Evolutionary conservation across 345 rosid species (phyloP), one percentile per base, ranked within the genome.

Genomic region (Camelina sativa): DNA sequence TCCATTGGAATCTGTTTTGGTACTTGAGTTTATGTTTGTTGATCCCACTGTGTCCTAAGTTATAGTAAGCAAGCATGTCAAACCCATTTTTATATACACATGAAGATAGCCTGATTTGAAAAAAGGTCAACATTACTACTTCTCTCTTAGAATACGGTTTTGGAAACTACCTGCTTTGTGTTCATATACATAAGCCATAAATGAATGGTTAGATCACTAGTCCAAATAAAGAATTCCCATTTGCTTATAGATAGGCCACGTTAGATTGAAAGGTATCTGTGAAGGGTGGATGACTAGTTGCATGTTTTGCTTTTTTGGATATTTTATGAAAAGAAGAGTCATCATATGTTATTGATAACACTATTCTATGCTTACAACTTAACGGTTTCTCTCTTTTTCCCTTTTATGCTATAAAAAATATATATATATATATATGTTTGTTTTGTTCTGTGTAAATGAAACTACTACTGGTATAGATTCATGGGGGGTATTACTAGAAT

Each of bases 221-320:
- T n/a, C 34, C 5, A 41, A 52, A 51, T 60, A 51, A 62, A 54
- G 25, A 55, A 69, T n/a, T 43, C 23, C 48, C 44, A 70, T 64
- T 47, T 63, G 74, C 11, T 53, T 68, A 10, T 10, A 4, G 69
- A 76, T 52, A 10, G 32, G 30, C 38, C 69, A 68, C 69, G 13
- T 62, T 3, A 23, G 71, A 13, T 70, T 55, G 56, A 69, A 62
- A 76, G 16, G 80, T 63, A 76, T 55, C 13, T 69, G 66, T 34
- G 47, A 55, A 76, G 23, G 60, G 47, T 8, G 30, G 46, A 32
- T 64, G 76, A 28, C 76, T 70, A 76, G 76, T 76, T 76, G 71
- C 80, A 70, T 55, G n/a, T 25, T 63, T 64, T 70, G 53, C 59
- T 64, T 53, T 13, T 69, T 69, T 35, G n/a, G 34, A 52, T 75